Evolutionary conservation across 208 protist genomes (phyloP).

Genomic region (Sergeia podlipaevii): DNA sequence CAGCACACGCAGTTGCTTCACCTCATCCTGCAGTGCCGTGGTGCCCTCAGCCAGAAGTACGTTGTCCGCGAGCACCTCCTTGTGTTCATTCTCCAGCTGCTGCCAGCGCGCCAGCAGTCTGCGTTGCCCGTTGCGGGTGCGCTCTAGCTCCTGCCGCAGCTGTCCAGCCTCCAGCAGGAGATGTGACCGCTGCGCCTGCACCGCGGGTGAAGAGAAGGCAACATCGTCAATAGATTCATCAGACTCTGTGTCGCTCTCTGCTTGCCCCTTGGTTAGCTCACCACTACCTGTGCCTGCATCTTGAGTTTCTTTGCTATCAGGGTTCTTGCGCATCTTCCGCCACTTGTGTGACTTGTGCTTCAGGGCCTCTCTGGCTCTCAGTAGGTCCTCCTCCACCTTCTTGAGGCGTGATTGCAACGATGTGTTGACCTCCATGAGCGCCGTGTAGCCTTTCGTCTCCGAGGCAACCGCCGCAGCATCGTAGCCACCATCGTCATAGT

Average conservation of each 20-base stretch:
- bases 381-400: constrained; percentile 31
- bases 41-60: constrained; percentile 25
- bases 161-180: no score
- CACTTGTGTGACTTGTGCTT: not conserved
- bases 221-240: no score
- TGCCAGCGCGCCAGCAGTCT: constrained; percentile 16
- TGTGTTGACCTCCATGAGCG: constrained; percentile 60
- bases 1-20: constrained; percentile 16
- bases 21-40: constrained; percentile 5
- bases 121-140: constrained; percentile 19
- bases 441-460: constrained; percentile 60
- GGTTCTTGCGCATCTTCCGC: no score
- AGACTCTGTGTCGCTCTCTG: no score
- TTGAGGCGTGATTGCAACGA: constrained; percentile 31
- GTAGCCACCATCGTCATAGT: no score
- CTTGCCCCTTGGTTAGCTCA: no score
- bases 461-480: constrained; percentile 22
- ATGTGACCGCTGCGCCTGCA: no score
- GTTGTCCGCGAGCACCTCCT: constrained; percentile 27
- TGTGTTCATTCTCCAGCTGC: constrained; percentile 14
- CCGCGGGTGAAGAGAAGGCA: no score
- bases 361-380: constrained; percentile 4
- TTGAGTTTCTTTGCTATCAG: no score
- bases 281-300: no score
- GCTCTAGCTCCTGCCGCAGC: constrained; percentile 20